A percentile compares a stretch with the other conserved stretches of the same genome.
phyloP scores from a whole-genome alignment of 495 filamentous ascomycete genomes.

The Choiromyces venosus region DNA sequence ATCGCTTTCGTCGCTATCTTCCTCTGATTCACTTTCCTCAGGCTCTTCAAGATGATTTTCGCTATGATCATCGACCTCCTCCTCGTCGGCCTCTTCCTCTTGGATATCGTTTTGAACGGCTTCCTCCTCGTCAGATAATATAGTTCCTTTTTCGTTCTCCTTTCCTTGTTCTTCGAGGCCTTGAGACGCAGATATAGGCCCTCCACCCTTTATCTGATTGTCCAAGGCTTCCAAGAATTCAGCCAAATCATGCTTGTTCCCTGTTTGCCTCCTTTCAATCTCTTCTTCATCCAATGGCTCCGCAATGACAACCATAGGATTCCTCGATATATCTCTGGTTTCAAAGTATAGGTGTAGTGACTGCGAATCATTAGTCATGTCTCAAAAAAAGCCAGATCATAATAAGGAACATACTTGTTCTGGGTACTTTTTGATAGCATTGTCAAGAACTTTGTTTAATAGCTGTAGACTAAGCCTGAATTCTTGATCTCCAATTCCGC shows the following conservation, averaged over 20 bases:
- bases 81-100: slow-evolving; percentile 28
- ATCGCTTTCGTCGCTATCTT: slow-evolving; percentile 20
- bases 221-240: slow-evolving; percentile 50
- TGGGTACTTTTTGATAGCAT: slow-evolving; percentile 66
- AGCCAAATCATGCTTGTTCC: slow-evolving; percentile 56
- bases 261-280: slow-evolving; percentile 67
- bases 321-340: slow-evolving; percentile 54
- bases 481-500: slow-evolving; percentile 71
- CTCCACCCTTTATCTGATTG: slow-evolving; percentile 14
- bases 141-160: slow-evolving; percentile 29
- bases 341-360: slow-evolving; percentile 86
- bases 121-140: slow-evolving; percentile 10
- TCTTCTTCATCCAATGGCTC: slow-evolving; percentile 71
- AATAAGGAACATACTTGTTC: slow-evolving; percentile 46
- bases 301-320: slow-evolving; percentile 83
- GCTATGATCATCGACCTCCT: slow-evolving; percentile 36
- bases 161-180: slow-evolving; percentile 28
- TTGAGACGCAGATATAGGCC: slow-evolving; percentile 9
- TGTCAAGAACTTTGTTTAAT: slow-evolving; percentile 70
- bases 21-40: slow-evolving; percentile 35
- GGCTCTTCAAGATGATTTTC: slow-evolving; percentile 27
- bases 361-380: slow-evolving; percentile 42
- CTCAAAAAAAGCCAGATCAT: not conserved
- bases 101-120: slow-evolving; percentile 34
- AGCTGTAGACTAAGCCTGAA: slow-evolving; percentile 73